Base-by-base conservation (phyloP, 106 monocot genomes). In the Phalaenopsis aphrodite region DNA sequence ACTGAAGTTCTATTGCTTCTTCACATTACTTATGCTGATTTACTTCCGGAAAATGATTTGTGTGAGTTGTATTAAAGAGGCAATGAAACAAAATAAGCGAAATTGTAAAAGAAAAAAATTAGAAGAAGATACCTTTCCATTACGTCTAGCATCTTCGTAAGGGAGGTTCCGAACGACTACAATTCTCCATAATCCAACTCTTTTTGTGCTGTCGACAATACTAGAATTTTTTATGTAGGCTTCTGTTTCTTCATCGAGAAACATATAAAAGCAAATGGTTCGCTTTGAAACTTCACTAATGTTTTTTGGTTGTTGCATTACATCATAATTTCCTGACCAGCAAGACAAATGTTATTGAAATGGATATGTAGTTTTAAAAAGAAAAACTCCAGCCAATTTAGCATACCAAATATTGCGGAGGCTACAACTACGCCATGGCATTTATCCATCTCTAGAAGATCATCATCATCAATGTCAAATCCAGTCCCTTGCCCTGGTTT, bases 181-280 rank as follows among this genome's bases (percentile, higher is more conserved):
- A 45, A 93, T 41, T 87, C 89, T 94, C 98, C 98, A 99, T 77
- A 99, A 79, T 11, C 97, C 94, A 75, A 90, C 81, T 66, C 55
- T 83, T 67, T 85, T 89, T 64, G 75, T 78, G 30, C 41, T 81
- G 74, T 89, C 83, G 23, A 93, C 7, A 2, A 41, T 77, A 80
- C 68, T 94, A 81, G 85, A 86, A 45, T 99, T 99, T 90, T 73
- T 94, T 67, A 98, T 86, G 58, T 86, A 90, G 64, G 85, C 85
- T 80, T 87, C 86, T 58, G 94, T 98, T 79, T 98, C 90, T 82
- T 94, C 89, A 88, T 98, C 94, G 43, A 94, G 87, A 88, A 98
- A 94, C 89, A 98, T 98, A 76, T 82, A 98, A 82, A 98, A 98
- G 71, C 94, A 94, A 45, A 78, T 86, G 75, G 75, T 86, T 78